Evolutionary conservation across 768 basidiomycete species (phyloP), one percentile per base, ranked within the genome.

Genomic region (Tricholoma flavovirens): DNA sequence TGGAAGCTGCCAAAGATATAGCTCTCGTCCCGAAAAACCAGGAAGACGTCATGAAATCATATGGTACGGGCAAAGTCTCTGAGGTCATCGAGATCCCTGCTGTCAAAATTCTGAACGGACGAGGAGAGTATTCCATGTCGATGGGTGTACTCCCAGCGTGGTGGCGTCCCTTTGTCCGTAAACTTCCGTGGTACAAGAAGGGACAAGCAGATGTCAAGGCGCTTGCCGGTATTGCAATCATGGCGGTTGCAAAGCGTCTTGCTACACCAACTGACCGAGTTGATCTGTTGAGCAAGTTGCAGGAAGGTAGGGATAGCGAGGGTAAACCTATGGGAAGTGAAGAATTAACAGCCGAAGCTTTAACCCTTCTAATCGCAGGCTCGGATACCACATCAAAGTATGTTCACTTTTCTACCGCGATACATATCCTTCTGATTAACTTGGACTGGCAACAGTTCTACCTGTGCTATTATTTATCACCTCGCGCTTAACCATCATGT

Each of bases 381-480:
- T 89, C 87, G 3, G 93, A 97, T 64, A 97, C 93, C 1, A 96
- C 94, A 0, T 93, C 93, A 46, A 97, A 96, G 90, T 91, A 61
- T 58, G 85, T 66, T 19, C 22, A 49, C 17, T 8, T 4, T 40
- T 33, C 29, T 26, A 56, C 53, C 24, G 49, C 10, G n/a, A 43
- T 60, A 11, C 10, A 30, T n/a, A 30, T 53, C 26, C 4, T 35
- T 35, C 19, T 15, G 36, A 4, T 26, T 60, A 19, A 43, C 35
- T 48, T 53, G 24, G n/a, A 52, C 32, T 52, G 33, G 15, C 24
- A 43, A 5, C 56, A 93, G 90, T 74, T 93, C 92, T 15, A 90
- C 90, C 4, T 93, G 91, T 62, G 93, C 92, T 10, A 93, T 95
- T 65, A 78, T 90, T 21, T 93, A 91, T 74, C 81, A 92, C 66